phyloP scores from a whole-genome alignment of 164 flowering plant species.

The Echeveria elegans region DNA sequence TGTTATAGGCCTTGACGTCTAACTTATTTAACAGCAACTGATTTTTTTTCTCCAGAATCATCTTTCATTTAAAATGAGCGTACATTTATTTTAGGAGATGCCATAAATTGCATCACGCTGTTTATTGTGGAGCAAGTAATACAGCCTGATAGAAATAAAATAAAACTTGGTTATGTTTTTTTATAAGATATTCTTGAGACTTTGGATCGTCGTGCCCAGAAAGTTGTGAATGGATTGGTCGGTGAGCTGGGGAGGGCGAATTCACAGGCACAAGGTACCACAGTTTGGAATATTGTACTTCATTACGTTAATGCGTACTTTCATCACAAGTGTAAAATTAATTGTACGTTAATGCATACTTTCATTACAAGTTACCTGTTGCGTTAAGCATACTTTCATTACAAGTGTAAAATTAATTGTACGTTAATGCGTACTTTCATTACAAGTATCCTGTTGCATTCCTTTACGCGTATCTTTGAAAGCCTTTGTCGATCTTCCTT shows the following conservation, averaged over 20 bases:
- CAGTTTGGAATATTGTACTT: constrained; percentile 7
- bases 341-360: not conserved
- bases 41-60: too few relatives aligned
- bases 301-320: too few relatives aligned
- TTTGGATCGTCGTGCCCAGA: constrained; percentile 92
- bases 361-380: not conserved
- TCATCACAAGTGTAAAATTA: too few relatives aligned
- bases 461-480: not conserved
- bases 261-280: constrained; percentile 51
- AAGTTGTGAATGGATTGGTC: constrained; percentile 65
- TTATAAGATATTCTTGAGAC: constrained; percentile 81
- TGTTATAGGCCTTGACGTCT: too few relatives aligned
- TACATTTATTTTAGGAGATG: not conserved
- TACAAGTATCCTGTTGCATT: constrained; percentile 4
- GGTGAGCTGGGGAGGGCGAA: constrained; percentile 71
- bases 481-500: constrained; percentile 5
- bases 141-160: not conserved
- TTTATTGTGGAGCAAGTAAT: not conserved
- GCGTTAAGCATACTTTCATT: too few relatives aligned
- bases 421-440: not conserved
- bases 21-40: too few relatives aligned
- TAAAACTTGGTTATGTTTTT: not conserved
- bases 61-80: too few relatives aligned
- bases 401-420: constrained; percentile 63
- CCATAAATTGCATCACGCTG: not conserved